Evolutionary conservation across 768 basidiomycete genomes (phyloP), one percentile per base, ranked within the genome.

Genomic region (Mycena vitilis): DNA sequence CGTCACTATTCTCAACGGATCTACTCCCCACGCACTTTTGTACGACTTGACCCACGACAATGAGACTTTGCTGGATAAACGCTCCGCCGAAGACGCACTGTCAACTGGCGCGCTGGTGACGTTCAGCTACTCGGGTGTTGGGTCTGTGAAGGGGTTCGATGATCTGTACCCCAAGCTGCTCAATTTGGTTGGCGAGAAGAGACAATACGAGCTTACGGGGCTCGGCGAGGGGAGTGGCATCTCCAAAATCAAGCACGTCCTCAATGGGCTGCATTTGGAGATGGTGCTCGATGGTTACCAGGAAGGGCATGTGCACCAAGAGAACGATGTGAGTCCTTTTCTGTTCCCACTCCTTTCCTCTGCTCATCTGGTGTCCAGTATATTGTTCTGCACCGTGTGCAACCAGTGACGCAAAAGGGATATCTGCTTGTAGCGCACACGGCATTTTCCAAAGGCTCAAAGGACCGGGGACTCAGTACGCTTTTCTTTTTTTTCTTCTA

Each of bases 41-140:
- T 99, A 95, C 79, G 98, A 99, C 78, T 85, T 95, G 65, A 99
- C 98, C 1, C 98, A 99, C 80, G 98, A 99, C 81, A 99, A 99
- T 76, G 95, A 99, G 78, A 92, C 96, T 1, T 93, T 92, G 1
- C 79, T 91, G 16, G 88, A 95, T 80, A 99, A 97, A 79, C 90
- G 95, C 44, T 92, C 93, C 1, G 95, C 96, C 9, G 95, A 99
- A 78, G 96, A 99, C 78, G 93, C 95, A 0, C 87, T 99, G n/a
- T 91, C 95, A 10, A 95, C 95, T 0, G 98, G 94, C 3, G 95
- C 95, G 23, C 84, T 99, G n/a, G 92, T 93, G 20, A 88, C 96
- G 0, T 99, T 99, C 81, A 92, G 93, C 42, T 89, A 88, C 73
- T 93, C 89, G 25, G 98, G 93, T 5, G 87, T 94, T 63, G 98